These are phyloP conservation scores for Spathaspora boniae DNA, from an alignment of 805 yeast genomes.

Conservation along the genomic window DNA sequence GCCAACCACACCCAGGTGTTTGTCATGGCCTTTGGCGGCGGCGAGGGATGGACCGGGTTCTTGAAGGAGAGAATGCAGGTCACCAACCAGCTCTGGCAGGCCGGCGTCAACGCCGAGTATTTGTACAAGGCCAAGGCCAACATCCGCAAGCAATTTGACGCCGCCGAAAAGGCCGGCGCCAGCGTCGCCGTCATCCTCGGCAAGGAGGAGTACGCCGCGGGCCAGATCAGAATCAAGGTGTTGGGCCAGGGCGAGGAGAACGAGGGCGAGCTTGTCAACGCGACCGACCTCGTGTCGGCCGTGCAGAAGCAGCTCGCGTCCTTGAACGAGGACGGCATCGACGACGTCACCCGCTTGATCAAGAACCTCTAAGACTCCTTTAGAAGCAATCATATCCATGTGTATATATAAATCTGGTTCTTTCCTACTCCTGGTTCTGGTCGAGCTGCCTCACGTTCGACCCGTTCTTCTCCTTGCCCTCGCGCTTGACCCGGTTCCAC, in stretches of 20 bases:
- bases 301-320: conserved; percentile 37
- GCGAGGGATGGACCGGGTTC: conserved; percentile 93
- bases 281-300: conserved; percentile 54
- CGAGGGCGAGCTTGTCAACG: conserved; percentile 75
- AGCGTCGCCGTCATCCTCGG: conserved; percentile 90
- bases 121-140: conserved; percentile 91
- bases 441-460: conserved; percentile 16
- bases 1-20: conserved; percentile 89
- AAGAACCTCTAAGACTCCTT: conserved; percentile 41
- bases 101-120: conserved; percentile 87
- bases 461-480: conserved; percentile 35
- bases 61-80: conserved; percentile 87
- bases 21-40: conserved; percentile 98
- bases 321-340: conserved; percentile 51
- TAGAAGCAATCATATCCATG: conserved; percentile 5
- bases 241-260: conserved; percentile 83
- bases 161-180: conserved; percentile 93
- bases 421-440: conserved; percentile 3
- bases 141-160: conserved; percentile 94
- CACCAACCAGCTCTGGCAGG: conserved; percentile 79
- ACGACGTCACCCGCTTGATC: conserved; percentile 61
- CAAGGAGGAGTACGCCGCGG: conserved; percentile 84
- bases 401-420: not conserved
- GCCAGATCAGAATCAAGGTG: conserved; percentile 79
- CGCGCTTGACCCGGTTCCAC: conserved; percentile 80